These are phyloP conservation scores for Yamadazyma kitorensis DNA, from an alignment of 805 yeast species.

Conservation along the genomic window DNA sequence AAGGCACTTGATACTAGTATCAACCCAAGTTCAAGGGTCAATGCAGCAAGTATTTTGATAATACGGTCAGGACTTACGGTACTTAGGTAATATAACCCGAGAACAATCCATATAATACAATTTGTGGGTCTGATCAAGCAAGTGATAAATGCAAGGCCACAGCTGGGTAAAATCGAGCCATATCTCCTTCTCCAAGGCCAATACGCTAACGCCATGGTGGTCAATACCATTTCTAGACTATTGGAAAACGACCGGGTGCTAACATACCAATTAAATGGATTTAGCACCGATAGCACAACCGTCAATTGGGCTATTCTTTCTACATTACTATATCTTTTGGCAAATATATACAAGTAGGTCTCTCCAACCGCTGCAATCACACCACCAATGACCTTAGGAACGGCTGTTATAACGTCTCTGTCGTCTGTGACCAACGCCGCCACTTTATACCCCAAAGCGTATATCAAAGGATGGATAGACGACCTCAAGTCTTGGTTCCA, in stretches of 20 bases:
- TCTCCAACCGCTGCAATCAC: constrained; percentile 73
- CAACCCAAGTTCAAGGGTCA: constrained; percentile 16
- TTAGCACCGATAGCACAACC: constrained; percentile 50
- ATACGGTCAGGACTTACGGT: background rate
- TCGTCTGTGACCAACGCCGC: constrained; percentile 23
- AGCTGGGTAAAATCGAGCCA: constrained; percentile 22
- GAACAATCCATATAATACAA: constrained; percentile 66
- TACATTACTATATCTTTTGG: constrained; percentile 31
- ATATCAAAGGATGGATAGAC: constrained; percentile 74
- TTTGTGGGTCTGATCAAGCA: constrained; percentile 85
- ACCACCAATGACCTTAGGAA: constrained; percentile 72
- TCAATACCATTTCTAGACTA: constrained; percentile 70
- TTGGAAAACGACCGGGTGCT: constrained; percentile 85
- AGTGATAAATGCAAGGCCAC: constrained; percentile 55
- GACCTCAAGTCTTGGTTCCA: constrained; percentile 79
- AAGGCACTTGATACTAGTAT: constrained; percentile 32
- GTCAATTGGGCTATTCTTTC: constrained; percentile 38
- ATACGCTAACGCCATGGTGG: constrained; percentile 59
- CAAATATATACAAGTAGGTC: constrained; percentile 50
- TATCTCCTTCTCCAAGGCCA: constrained; percentile 61
- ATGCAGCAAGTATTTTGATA: constrained; percentile 15
- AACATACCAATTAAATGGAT: constrained; percentile 80
- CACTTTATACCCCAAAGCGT: constrained; percentile 41
- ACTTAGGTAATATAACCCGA: constrained; percentile 41
- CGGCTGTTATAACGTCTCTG: constrained; percentile 37